A percentile compares a stretch with the other conserved stretches of the same genome.
phyloP scores from a whole-genome alignment of 2,329 filamentous ascomycete genomes.

The Aspergillus eucalypticola region DNA sequence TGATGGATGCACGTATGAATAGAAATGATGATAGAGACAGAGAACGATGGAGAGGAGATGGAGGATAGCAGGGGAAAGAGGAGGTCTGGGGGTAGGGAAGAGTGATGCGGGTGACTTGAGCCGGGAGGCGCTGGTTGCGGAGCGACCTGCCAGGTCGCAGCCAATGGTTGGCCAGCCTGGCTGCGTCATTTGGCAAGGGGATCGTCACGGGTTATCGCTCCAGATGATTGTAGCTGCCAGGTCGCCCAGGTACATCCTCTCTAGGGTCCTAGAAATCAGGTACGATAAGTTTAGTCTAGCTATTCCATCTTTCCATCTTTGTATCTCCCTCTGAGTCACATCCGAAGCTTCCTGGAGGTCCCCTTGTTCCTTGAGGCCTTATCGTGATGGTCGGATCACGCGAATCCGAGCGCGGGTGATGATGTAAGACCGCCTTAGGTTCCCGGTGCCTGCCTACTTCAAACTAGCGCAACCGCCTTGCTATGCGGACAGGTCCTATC shows the following conservation, averaged over 20 bases:
- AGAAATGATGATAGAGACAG: conserved; percentile 25
- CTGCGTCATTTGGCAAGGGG: conserved; percentile 26
- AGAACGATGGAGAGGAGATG: conserved; percentile 28
- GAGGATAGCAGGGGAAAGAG: conserved; percentile 14
- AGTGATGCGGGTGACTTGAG: conserved; percentile 21
- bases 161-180: conserved; percentile 20
- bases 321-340: background rate
- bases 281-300: background rate
- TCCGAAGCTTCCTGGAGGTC: background rate
- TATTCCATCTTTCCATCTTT: background rate
- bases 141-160: conserved; percentile 18
- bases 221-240: conserved; percentile 15
- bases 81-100: conserved; percentile 22
- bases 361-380: background rate
- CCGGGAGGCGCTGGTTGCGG: conserved; percentile 23
- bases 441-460: conserved; percentile 1
- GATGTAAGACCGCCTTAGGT: conserved; percentile 16
- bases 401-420: conserved; percentile 7
- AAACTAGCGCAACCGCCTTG: conserved; percentile 3
- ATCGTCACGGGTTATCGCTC: conserved; percentile 19
- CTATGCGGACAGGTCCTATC: conserved; percentile 1
- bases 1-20: conserved; percentile 18
- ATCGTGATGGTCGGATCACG: conserved; percentile 2
- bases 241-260: background rate
- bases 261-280: background rate